Conservation (phyloP, 2,329 filamentous ascomycete species). For the Lithohypha guttulata region DNA sequence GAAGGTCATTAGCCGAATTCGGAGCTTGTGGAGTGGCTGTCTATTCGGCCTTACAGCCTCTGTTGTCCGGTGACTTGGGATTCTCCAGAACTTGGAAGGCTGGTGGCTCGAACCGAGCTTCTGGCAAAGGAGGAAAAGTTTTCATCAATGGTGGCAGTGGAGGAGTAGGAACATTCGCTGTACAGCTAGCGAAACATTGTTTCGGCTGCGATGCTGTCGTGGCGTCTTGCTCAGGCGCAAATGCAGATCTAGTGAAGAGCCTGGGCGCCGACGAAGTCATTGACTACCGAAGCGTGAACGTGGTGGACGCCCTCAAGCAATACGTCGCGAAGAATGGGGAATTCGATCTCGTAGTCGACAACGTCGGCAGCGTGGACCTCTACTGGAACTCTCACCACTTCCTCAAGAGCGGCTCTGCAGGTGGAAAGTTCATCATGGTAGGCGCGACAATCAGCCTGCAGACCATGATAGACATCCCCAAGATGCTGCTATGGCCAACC, state of each 20-base stretch:
- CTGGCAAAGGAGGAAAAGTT: constrained; percentile 48
- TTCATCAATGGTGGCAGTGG: constrained; percentile 50
- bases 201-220: constrained; percentile 48
- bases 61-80: constrained; percentile 20
- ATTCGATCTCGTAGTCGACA: constrained; percentile 45
- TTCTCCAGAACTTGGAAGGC: too few species aligned
- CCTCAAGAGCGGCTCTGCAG: constrained; percentile 32
- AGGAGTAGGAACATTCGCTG: constrained; percentile 48
- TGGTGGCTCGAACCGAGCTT: constrained; percentile 47
- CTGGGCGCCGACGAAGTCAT: constrained; percentile 54
- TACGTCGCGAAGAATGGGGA: constrained; percentile 35
- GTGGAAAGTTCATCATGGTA: constrained; percentile 43
- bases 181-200: constrained; percentile 54
- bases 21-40: constrained; percentile 35
- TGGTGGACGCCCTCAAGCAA: constrained; percentile 30
- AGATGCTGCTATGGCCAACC: constrained; percentile 29
- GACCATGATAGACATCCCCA: constrained; percentile 23
- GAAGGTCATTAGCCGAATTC: constrained; percentile 27
- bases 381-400: constrained; percentile 45
- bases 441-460: constrained; percentile 22
- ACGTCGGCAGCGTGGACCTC: constrained; percentile 42
- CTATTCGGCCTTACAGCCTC: constrained; percentile 36
- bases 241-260: constrained; percentile 44
- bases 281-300: constrained; percentile 43
- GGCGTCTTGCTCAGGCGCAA: constrained; percentile 46